Evolutionary conservation across 257 asterid genomes (phyloP), one percentile per base, ranked within the genome.

Genomic region (Primulina eburnea): DNA sequence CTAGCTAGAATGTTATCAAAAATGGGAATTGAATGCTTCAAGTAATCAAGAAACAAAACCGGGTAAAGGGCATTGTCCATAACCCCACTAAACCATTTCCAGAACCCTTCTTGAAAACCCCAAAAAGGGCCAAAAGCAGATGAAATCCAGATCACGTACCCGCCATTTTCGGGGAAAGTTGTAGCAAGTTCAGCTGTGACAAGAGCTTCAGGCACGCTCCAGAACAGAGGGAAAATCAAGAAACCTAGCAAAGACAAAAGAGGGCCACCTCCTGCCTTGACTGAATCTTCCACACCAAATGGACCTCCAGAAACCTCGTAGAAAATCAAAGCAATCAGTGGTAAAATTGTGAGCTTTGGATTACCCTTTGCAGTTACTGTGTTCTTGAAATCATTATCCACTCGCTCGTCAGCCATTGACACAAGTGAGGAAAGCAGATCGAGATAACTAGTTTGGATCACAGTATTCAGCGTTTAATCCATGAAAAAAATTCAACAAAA

Each of bases 71-170:
- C 93, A 57, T 90, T 92, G 69, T 92, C 98, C 98, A 90, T 88
- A 17, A 90, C 95, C 53, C 98, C 98, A 67, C 98, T 92, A 62
- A 87, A 73, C 98, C 98, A 92, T 83, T 90, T 92, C 98, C 96
- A 90, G 30, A 90, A 84, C 43, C 98, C 98, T 69, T 86, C 88
- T 70, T 92, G 92, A 18, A 90, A 92, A 2, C 95, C 97, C 95
- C 95, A 85, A 60, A 90, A 92, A 0, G 86, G 88, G 70, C 98
- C 95, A 71, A 86, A 88, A 67, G 95, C 97, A 1, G 96, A 86
- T 38, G 97, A 86, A 10, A 92, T 85, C 95, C 97, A 90, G 69
- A 90, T 78, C 43, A 85, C 97, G 71, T 88, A 90, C 67, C 97
- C 97, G 30, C 95, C 98, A 69, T 92, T 92, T 28, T 83, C 84